phyloP scores from a whole-genome alignment of 2,329 filamentous ascomycete species.

The Podosphaera aphanis region DNA sequence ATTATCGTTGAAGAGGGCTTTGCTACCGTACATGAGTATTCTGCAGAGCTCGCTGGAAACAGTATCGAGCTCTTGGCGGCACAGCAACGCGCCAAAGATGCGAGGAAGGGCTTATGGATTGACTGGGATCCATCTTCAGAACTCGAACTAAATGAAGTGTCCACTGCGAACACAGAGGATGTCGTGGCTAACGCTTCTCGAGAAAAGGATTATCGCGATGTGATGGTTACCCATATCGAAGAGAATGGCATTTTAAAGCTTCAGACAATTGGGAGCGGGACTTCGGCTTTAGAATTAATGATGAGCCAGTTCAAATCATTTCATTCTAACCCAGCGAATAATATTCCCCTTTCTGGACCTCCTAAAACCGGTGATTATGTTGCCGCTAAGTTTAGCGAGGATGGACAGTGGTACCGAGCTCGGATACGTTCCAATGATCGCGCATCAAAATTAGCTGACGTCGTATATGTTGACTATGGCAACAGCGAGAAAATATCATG shows the following conservation, averaged over 20 bases:
- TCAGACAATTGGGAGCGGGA: slow-evolving; percentile 72
- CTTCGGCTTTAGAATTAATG: slow-evolving; percentile 59
- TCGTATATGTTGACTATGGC: slow-evolving; percentile 88
- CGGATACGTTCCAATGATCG: slow-evolving; percentile 83
- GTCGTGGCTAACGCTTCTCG: slow-evolving; percentile 24
- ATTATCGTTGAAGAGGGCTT: slow-evolving; percentile 80
- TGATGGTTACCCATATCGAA: slow-evolving; percentile 79
- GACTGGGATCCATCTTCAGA: slow-evolving; percentile 86
- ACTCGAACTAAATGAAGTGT: slow-evolving; percentile 30
- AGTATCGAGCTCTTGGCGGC: slow-evolving; percentile 68
- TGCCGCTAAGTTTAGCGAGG: slow-evolving; percentile 70
- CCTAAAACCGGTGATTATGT: slow-evolving; percentile 86
- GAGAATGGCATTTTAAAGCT: slow-evolving; percentile 64
- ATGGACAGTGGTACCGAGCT: slow-evolving; percentile 86
- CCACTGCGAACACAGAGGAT: slow-evolving; percentile 25
- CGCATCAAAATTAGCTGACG: slow-evolving; percentile 65
- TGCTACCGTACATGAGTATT: slow-evolving; percentile 80
- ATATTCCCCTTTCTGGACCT: slow-evolving; percentile 42
- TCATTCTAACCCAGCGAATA: slow-evolving; percentile 67
- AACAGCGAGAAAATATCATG: slow-evolving; percentile 80
- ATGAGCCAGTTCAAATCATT: slow-evolving; percentile 85
- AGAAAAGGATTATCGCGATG: slow-evolving; percentile 78
- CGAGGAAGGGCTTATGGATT: slow-evolving; percentile 69
- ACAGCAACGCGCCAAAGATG: slow-evolving; percentile 75
- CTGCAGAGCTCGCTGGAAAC: slow-evolving; percentile 85